Conservation (phyloP, 2,329 filamentous ascomycete genomes). For the Helotiales sp. region DNA sequence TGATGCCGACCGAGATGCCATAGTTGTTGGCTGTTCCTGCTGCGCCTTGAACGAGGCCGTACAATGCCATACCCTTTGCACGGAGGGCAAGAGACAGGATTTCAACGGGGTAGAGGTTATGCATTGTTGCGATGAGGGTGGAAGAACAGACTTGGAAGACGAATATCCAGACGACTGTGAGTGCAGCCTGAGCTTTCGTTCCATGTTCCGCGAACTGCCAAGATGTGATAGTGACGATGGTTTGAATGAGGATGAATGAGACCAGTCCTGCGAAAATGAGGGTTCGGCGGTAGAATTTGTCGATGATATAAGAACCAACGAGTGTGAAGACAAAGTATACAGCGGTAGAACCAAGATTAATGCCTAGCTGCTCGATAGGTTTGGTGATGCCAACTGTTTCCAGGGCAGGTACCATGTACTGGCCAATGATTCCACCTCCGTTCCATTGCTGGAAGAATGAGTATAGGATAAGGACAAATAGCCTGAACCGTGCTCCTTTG, state of each 20-base stretch:
- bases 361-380: slow-evolving; percentile 19
- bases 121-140: slow-evolving; percentile 43
- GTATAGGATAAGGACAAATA: slow-evolving; percentile 46
- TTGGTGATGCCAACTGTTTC: slow-evolving; percentile 23
- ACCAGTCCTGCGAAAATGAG: slow-evolving; percentile 45
- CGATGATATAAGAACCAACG: slow-evolving; percentile 21
- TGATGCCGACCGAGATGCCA: slow-evolving; percentile 48
- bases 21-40: slow-evolving; percentile 36
- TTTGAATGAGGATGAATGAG: slow-evolving; percentile 46
- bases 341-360: slow-evolving; percentile 24
- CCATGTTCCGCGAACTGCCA: slow-evolving; percentile 42
- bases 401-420: slow-evolving; percentile 28
- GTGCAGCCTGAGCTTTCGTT: slow-evolving; percentile 28
- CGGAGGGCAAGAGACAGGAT: slow-evolving; percentile 40
- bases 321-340: slow-evolving; percentile 26
- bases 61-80: slow-evolving; percentile 37
- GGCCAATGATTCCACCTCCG: slow-evolving; percentile 29
- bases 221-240: slow-evolving; percentile 46
- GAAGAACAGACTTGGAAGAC: slow-evolving; percentile 48
- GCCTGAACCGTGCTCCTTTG: slow-evolving; percentile 42
- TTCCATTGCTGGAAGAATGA: slow-evolving; percentile 32
- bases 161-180: slow-evolving; percentile 49
- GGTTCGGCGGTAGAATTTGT: slow-evolving; percentile 35
- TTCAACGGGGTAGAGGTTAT: slow-evolving; percentile 35
- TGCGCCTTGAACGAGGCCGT: slow-evolving; percentile 30